Base-by-base conservation (phyloP, 495 filamentous ascomycete genomes). In the Aspergillus asperescens region DNA sequence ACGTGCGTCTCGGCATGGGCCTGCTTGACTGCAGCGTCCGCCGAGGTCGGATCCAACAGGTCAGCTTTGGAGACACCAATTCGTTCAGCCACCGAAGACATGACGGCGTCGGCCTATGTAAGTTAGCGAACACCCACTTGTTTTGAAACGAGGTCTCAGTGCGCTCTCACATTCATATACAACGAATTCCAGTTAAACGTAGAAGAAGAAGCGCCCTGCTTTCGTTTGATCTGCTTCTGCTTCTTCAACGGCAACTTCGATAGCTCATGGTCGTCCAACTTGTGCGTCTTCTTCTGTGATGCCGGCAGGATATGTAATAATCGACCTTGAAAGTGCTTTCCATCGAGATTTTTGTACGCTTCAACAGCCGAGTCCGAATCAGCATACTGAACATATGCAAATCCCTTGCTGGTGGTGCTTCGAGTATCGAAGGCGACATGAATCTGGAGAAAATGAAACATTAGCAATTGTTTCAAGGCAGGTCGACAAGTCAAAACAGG, bases 131-230 rank as follows among this genome's bases (percentile, higher is more conserved):
- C 12, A 25, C 13, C 27, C 27, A 48, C 39, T 34, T 44, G 35
- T 7, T n/a, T 35, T 2, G 13, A 13, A 9, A 6, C 12, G 9
- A 37, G 3, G 15, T 47, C 10, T n/a, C 41, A 28, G 15, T 5
- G 34, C 13, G 22, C 49, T 71, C 77, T 72, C 72, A 94, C 89
- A 68, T 85, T 96, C 90, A 98, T 93, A 67, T 93, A 97, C 38
- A 98, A 74, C 13, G 90, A 90, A 72, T 97, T 98, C 94, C 93
- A 98, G 64, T 88, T 95, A 69, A 96, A 96, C 8, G 80, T 80
- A 7, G 78, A 83, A 6, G 83, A 83, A 12, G 87, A 78, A 22
- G 90, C 86, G 48, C 87, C 82, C 32, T 81, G 74, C 66, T 87
- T 95, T 54, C 85, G 85, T 70, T 87, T 90, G 38, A 97, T 83